Percentiles rank a stretch among this genome's conserved stretches.
Evolutionary conservation across 2,329 filamentous ascomycete genomes (phyloP).

Genomic region (Gliomastix tumulicola): DNA sequence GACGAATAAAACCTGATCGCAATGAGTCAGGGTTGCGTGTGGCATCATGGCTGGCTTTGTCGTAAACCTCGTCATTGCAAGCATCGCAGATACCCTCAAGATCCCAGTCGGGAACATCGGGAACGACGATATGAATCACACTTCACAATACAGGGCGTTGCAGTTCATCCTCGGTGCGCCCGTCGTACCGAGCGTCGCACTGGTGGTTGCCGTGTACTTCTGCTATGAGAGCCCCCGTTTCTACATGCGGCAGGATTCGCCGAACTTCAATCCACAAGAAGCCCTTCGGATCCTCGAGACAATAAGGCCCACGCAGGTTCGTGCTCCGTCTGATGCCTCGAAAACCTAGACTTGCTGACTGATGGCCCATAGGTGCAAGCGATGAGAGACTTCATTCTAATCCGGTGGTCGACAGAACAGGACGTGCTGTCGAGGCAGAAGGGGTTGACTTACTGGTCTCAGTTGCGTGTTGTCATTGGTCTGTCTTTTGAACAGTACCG

Average conservation of each 20-base stretch:
- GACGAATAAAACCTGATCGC: no score
- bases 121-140: neutral
- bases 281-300: slow-evolving; percentile 22
- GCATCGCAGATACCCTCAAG: neutral
- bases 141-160: slow-evolving; percentile 9
- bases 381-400: slow-evolving; percentile 26
- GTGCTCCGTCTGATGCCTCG: no score
- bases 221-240: slow-evolving; percentile 32
- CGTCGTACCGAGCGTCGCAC: slow-evolving; percentile 21
- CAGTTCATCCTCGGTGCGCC: slow-evolving; percentile 27
- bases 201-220: slow-evolving; percentile 24
- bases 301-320: slow-evolving; percentile 25
- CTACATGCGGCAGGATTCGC: slow-evolving; percentile 23
- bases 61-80: slow-evolving; percentile 10
- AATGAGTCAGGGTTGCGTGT: slow-evolving; percentile 14
- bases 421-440: neutral
- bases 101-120: neutral
- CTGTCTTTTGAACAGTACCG: slow-evolving; percentile 11
- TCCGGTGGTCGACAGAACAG: slow-evolving; percentile 13
- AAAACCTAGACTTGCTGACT: no score
- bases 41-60: slow-evolving; percentile 15
- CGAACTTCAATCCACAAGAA: slow-evolving; percentile 21
- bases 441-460: neutral
- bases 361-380: slow-evolving; percentile 25
- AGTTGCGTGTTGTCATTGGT: neutral